A percentile compares a stretch with the other conserved stretches of the same genome.
phyloP scores from a whole-genome alignment of 83 land plant genomes.

The Picea abies region DNA sequence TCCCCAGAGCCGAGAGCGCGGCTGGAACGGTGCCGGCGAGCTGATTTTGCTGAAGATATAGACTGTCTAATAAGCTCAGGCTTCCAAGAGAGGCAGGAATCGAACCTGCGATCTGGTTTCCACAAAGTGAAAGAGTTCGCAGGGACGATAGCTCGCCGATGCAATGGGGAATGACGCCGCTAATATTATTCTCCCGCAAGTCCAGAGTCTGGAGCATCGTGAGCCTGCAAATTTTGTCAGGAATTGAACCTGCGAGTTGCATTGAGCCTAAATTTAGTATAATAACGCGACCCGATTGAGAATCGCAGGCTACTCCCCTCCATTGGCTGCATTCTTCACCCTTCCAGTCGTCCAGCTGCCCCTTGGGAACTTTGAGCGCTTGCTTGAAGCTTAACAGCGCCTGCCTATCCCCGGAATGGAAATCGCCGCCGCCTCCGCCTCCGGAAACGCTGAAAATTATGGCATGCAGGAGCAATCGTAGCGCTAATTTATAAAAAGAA shows the following conservation, averaged over 20 bases:
- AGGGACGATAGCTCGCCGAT: constrained; percentile 22
- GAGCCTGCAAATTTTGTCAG: constrained; percentile 37
- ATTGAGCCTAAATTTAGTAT: constrained; percentile 28
- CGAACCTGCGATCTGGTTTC: constrained; percentile 11
- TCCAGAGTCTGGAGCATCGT: constrained; percentile 28
- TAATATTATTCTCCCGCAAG: constrained; percentile 31
- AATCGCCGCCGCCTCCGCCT: neutral
- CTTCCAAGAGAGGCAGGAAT: constrained; percentile 13
- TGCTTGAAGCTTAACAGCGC: constrained; percentile 41
- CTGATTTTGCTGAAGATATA: constrained; percentile 28
- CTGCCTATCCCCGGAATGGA: constrained; percentile 23
- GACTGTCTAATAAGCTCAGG: constrained; percentile 1
- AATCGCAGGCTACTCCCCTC: constrained; percentile 40
- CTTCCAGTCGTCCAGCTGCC: constrained; percentile 31
- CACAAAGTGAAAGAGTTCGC: neutral
- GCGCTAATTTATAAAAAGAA: neutral
- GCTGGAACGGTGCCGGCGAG: constrained; percentile 37
- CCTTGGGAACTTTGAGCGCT: constrained; percentile 29
- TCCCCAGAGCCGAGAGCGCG: constrained; percentile 23
- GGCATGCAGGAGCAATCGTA: no score
- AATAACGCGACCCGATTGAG: constrained; percentile 42
- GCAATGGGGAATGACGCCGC: constrained; percentile 38
- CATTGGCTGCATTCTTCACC: constrained; percentile 39
- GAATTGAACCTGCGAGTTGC: constrained; percentile 45
- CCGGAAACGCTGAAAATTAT: neutral